Evolutionary conservation across 1,139 yeast genomes (phyloP), one percentile per base, ranked within the genome.

Genomic region (Arxiozyma heterogenica): DNA sequence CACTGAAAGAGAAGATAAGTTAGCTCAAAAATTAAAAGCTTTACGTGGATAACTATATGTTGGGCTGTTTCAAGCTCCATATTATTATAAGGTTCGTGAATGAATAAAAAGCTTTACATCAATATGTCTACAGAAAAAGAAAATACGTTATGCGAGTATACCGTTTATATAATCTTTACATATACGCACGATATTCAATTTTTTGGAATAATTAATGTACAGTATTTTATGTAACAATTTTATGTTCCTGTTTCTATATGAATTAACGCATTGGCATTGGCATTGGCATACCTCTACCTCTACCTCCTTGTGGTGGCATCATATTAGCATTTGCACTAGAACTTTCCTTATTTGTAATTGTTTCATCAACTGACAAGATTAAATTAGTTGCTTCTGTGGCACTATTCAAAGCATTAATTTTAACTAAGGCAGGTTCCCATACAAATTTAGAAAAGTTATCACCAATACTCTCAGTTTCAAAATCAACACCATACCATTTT

Each of bases 371-470:
- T 21, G 95, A 84, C 61, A 93, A 78, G 63, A 93, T 87, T 66
- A 93, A 76, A 57, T 89, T 85, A 9, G 98, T 96, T 44, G 98
- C 98, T 71, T 93, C 99, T n/a, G 96, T 86, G 27, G 99, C 98
- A 62, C 95, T 84, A 67, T 83, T 86, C 58, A 94, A 75, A n/a
- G 98, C 97, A 69, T 93, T 94, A 59, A 83, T 81, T 74, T 93
- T 93, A 53, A 93, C 96, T 64, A 93, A 79, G 44, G 97, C 84
- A 5, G 99, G 99, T 71, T 93, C 99, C 99, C 99, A 93, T 57
- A 93, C 95, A 67, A 89, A 93, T 59, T 78, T 81, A 56, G 81
- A 83, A 76, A 90, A 82, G 69, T 90, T 93, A 72, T 93, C 84
- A 50, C 93, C 91, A 58, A 91, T 86, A 48, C 77, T 71, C 68